A percentile compares a stretch with the other conserved stretches of the same genome.
Evolutionary conservation across 495 filamentous ascomycete species (phyloP).

Genomic region (Tuber calosporum): DNA sequence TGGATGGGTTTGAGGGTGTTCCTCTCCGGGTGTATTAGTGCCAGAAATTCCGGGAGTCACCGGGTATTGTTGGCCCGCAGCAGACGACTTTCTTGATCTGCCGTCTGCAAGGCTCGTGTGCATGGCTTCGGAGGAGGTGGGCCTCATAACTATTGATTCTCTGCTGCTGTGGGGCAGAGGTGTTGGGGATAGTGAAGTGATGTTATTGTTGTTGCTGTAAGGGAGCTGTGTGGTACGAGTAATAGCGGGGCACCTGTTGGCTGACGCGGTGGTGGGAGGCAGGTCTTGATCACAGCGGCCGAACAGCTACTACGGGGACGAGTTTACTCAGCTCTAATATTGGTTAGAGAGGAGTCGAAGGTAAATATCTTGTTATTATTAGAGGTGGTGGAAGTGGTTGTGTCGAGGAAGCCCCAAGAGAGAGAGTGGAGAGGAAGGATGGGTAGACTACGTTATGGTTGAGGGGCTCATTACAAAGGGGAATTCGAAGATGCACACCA

Average conservation of each 20-base stretch:
- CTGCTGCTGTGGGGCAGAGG: background rate
- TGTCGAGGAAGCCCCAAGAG: background rate
- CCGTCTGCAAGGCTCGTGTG: slow-evolving; percentile 28
- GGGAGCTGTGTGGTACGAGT: slow-evolving; percentile 9
- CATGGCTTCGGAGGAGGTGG: slow-evolving; percentile 36
- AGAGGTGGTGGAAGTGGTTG: background rate
- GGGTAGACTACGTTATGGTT: background rate
- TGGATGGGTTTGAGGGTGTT: slow-evolving; percentile 27
- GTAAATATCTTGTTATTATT: background rate
- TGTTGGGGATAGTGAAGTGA: slow-evolving; percentile 17
- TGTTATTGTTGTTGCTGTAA: slow-evolving; percentile 7
- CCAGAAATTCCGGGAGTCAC: slow-evolving; percentile 25
- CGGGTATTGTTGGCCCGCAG: slow-evolving; percentile 16
- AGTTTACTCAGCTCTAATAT: background rate
- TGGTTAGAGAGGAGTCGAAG: background rate
- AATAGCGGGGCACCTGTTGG: slow-evolving; percentile 35
- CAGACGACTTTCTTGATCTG: slow-evolving; percentile 36
- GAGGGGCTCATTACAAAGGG: background rate
- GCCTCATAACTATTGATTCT: slow-evolving; percentile 26
- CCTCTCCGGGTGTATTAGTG: slow-evolving; percentile 18
- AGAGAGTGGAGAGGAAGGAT: background rate
- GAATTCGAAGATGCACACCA: background rate
- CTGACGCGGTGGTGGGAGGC: slow-evolving; percentile 13
- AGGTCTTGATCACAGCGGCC: background rate
- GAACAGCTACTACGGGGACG: background rate